Percentiles rank a stretch among this genome's conserved stretches.
Conservation (phyloP, 2,329 filamentous ascomycete species). For the Penicillium hordei region DNA sequence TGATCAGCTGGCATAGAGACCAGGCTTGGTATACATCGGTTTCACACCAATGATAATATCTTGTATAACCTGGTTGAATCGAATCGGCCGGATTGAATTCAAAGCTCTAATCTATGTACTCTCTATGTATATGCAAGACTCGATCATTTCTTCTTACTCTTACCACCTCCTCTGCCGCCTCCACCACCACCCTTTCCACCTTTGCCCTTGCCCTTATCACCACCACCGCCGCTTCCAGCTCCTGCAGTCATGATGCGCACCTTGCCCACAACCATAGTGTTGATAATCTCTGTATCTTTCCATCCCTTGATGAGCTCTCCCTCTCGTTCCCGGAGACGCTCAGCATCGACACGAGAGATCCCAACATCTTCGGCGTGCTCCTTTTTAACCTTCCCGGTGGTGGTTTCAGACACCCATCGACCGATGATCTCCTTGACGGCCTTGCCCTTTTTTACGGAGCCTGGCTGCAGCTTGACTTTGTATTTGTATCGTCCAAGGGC, state of each 20-base stretch:
- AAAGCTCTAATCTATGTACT: conserved; percentile 3
- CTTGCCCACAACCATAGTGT: conserved; percentile 76
- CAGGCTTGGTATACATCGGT: neutral
- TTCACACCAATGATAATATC: neutral
- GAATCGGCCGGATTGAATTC: neutral
- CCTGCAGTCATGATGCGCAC: conserved; percentile 75
- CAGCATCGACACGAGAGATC: conserved; percentile 55
- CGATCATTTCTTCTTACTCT: conserved; percentile 43
- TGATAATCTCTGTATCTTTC: conserved; percentile 79
- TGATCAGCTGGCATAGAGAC: neutral
- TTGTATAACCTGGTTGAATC: neutral
- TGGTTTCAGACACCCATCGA: conserved; percentile 69
- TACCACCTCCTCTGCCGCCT: conserved; percentile 32
- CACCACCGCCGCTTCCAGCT: conserved; percentile 47
- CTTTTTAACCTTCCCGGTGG: conserved; percentile 46
- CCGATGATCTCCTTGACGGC: conserved; percentile 87
- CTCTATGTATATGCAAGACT: neutral
- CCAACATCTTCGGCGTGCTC: conserved; percentile 59
- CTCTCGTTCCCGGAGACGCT: conserved; percentile 82
- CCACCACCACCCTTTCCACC: conserved; percentile 25
- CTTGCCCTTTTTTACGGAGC: conserved; percentile 87
- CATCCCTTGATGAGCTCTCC: conserved; percentile 78
- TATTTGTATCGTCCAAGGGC: conserved; percentile 74
- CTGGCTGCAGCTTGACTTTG: conserved; percentile 92
- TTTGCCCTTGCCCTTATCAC: conserved; percentile 26